phyloP scores from a whole-genome alignment of 352 stramenopile species.

The Plasmopara halstedii region DNA sequence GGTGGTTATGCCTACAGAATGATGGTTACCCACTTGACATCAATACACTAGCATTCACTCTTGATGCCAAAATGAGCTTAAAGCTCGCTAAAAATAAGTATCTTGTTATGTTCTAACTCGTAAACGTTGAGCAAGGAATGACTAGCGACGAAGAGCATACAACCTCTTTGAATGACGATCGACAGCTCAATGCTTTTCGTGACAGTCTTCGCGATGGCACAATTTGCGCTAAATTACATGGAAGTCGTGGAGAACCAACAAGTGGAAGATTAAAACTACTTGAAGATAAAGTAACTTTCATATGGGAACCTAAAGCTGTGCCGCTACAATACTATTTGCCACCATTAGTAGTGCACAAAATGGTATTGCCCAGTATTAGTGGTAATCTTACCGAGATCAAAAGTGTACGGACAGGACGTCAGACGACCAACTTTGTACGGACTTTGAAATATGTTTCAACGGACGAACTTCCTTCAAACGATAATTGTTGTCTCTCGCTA shows the following conservation, averaged over 20 bases:
- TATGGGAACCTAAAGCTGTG: constrained; percentile 39
- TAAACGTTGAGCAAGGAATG: too few species aligned
- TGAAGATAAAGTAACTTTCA: constrained; percentile 53
- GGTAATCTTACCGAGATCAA: constrained; percentile 45
- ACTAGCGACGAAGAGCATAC: too few species aligned
- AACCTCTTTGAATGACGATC: constrained; percentile 12
- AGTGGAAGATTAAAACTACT: constrained; percentile 48
- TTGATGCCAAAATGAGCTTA: too few species aligned
- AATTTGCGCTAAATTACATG: constrained; percentile 44
- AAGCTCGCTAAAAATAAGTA: too few species aligned
- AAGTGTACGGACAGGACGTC: constrained; percentile 52
- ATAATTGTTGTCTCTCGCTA: constrained; percentile 68
- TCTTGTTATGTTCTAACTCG: too few species aligned
- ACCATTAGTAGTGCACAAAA: constrained; percentile 12
- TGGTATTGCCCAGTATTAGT: constrained; percentile 12
- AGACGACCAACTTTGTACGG: constrained; percentile 74
- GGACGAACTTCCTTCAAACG: constrained; percentile 38
- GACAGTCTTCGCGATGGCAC: constrained; percentile 55
- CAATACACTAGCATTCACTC: too few species aligned
- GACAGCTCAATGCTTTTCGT: constrained; percentile 33
- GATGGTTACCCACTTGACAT: too few species aligned
- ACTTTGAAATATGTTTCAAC: constrained; percentile 72
- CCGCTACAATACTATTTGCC: constrained; percentile 8
- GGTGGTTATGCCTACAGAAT: too few species aligned
- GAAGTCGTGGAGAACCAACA: constrained; percentile 34